phyloP scores from a whole-genome alignment of 2,329 filamentous ascomycete species.

The Aspergillus sp. region DNA sequence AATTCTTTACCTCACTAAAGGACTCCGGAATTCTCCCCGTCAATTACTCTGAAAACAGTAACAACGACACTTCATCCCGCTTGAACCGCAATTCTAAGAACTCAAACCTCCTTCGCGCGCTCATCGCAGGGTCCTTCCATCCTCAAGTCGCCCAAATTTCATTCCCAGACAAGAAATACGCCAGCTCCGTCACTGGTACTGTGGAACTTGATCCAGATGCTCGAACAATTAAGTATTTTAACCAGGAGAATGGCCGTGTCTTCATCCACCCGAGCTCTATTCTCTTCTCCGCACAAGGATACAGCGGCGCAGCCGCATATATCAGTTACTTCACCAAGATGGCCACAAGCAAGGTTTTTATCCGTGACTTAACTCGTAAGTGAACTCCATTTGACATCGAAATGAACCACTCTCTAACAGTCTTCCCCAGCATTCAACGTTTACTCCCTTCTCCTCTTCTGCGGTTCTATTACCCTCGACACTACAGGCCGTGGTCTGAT shows the following conservation, averaged over 20 bases:
- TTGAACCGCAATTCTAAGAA: conserved; percentile 32
- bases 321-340: conserved; percentile 90
- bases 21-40: conserved; percentile 72
- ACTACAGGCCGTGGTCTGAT: conserved; percentile 78
- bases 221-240: conserved; percentile 85
- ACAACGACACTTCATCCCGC: conserved; percentile 33
- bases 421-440: conserved; percentile 62
- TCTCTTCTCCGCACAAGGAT: conserved; percentile 74
- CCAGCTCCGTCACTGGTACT: conserved; percentile 75
- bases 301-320: conserved; percentile 67
- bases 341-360: conserved; percentile 83
- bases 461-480: conserved; percentile 76
- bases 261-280: conserved; percentile 90
- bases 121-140: conserved; percentile 66
- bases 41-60: conserved; percentile 33
- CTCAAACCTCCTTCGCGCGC: conserved; percentile 55
- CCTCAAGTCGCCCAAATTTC: conserved; percentile 89
- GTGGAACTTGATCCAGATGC: conserved; percentile 92
- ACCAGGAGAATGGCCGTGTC: conserved; percentile 74
- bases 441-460: conserved; percentile 82
- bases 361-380: conserved; percentile 81
- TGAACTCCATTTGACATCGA: conserved; percentile 17
- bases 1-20: conserved; percentile 77
- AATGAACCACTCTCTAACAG: background rate
- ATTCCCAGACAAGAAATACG: conserved; percentile 94